Base-by-base conservation (phyloP, 176 grass and related monocot species). In the Cymbopogon citratus region DNA sequence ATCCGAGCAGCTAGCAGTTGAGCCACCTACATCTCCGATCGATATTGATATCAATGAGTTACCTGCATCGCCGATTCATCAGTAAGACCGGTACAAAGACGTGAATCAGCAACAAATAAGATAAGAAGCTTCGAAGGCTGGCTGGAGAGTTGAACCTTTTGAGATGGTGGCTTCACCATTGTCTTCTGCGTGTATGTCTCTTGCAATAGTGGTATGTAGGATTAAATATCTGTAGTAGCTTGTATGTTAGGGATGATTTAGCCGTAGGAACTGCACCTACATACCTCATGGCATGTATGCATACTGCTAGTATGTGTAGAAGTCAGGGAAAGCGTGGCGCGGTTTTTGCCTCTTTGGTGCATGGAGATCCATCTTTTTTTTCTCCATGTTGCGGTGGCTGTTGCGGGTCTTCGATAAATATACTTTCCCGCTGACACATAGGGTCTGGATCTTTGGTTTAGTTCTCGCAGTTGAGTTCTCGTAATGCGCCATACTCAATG, bases 1-100 rank as follows among this genome's bases (percentile, higher is more conserved):
- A 21, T 96, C 93, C 0, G 90, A 90, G 77, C 85, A 83, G 44
- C 83, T 87, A 73, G 86, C 83, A 3, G 64, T 89, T 35, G 83
- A 94, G 41, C 67, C 85, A 24, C 84, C 81, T 69, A 78, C 91
- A 56, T 86, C 23, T 26, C 81, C 81, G 2, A 79, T 89, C 9
- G 54, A 59, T 41, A 78, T 89, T 2, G 21, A 57, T 39, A 41
- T 59, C 54, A 24, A 9, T 59, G 54, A 60, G 56, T 25, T 8
- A 25, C 56, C 56, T 60, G 56, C 56, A 12, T 60, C n/a, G 52
- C n/a, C 9, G 9, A 25, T 60, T n/a, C 3, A 60, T 25, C 56
- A 11, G 56, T 25, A 77, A 61, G 29, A 18, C 49, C 24, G 19
- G 74, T 65, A 43, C 61, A 28, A 21, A 61, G 45, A 43, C 66